Percentiles rank a stretch among this genome's conserved stretches.
Evolutionary conservation across 495 filamentous ascomycete genomes (phyloP).

Genomic region (Apiosordaria backusii): DNA sequence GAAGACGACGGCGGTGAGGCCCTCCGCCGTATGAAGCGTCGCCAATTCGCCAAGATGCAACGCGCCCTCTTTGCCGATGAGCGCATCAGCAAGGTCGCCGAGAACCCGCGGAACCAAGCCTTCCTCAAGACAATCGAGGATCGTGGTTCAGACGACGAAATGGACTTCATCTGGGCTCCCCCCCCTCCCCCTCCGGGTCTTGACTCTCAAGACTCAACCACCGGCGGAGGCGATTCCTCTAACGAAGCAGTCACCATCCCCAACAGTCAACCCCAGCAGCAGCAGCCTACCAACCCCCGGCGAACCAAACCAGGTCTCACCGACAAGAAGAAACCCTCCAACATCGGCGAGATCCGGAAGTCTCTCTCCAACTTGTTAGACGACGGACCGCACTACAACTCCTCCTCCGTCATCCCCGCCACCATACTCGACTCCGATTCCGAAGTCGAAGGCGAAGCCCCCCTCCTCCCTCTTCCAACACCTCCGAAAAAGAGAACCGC

Average conservation of each 20-base stretch:
- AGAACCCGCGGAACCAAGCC: constrained; percentile 83
- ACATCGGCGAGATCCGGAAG: constrained; percentile 73
- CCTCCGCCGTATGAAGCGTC: constrained; percentile 73
- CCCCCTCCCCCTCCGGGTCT: constrained; percentile 32
- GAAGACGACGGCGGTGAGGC: constrained; percentile 80
- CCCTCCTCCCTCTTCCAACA: constrained; percentile 46
- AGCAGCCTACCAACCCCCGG: constrained; percentile 53
- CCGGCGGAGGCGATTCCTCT: constrained; percentile 17
- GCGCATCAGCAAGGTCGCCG: constrained; percentile 82
- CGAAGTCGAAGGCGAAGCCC: constrained; percentile 42
- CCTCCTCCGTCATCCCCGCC: constrained; percentile 43
- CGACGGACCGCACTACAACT: constrained; percentile 53
- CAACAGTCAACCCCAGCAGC: constrained; percentile 42
- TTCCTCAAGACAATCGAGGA: constrained; percentile 92
- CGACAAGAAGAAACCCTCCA: constrained; percentile 53
- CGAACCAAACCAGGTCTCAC: constrained; percentile 52
- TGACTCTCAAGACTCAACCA: constrained; percentile 37
- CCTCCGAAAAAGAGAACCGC: constrained; percentile 68
- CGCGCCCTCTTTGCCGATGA: constrained; percentile 86
- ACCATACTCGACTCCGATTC: constrained; percentile 43
- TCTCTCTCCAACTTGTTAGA: constrained; percentile 60
- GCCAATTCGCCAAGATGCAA: constrained; percentile 88
- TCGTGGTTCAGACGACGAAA: constrained; percentile 69
- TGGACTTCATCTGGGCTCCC: constrained; percentile 64
- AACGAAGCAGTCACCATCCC: constrained; percentile 35